These are phyloP conservation scores for Dicorynia guianensis DNA, from an alignment of 306 rosid species.

Conservation along the genomic window DNA sequence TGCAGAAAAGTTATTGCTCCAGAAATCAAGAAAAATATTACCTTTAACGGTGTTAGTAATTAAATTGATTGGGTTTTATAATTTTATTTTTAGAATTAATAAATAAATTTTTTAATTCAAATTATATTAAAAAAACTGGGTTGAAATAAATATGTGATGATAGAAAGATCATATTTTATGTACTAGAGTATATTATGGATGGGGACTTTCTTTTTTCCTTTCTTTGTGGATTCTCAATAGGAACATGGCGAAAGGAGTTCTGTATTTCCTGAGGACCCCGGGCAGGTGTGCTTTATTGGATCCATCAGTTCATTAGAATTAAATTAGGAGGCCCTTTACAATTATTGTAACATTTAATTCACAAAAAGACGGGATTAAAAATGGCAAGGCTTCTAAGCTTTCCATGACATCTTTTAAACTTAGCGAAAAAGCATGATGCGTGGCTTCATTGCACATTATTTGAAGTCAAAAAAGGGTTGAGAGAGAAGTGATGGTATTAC, in stretches of 20 bases:
- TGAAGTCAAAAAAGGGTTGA: constrained; percentile 50
- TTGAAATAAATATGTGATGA: no score
- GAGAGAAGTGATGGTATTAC: constrained; percentile 16
- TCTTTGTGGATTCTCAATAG: constrained; percentile 36
- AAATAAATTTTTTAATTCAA: no score
- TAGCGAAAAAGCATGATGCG: constrained; percentile 42
- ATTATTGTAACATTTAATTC: constrained; percentile 35
- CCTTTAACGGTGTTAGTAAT: no score
- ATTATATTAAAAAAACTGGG: no score
- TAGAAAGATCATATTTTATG: no score
- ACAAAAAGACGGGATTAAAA: constrained; percentile 2
- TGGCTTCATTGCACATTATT: constrained; percentile 43
- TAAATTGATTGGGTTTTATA: no score
- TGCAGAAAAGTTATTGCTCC: no score
- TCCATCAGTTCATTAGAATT: constrained; percentile 46
- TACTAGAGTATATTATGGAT: constrained; percentile 30
- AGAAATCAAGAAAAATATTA: no score
- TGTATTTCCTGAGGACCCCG: constrained; percentile 65
- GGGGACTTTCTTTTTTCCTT: constrained; percentile 10
- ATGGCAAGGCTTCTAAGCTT: constrained; percentile 43
- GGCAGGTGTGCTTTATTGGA: constrained; percentile 58
- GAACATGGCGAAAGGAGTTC: constrained; percentile 52
- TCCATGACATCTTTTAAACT: constrained; percentile 36
- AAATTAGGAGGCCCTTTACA: constrained; percentile 40
- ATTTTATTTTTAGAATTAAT: no score